phyloP scores from a whole-genome alignment of 1,139 yeast species.

The Geotrichum carabidarum region DNA sequence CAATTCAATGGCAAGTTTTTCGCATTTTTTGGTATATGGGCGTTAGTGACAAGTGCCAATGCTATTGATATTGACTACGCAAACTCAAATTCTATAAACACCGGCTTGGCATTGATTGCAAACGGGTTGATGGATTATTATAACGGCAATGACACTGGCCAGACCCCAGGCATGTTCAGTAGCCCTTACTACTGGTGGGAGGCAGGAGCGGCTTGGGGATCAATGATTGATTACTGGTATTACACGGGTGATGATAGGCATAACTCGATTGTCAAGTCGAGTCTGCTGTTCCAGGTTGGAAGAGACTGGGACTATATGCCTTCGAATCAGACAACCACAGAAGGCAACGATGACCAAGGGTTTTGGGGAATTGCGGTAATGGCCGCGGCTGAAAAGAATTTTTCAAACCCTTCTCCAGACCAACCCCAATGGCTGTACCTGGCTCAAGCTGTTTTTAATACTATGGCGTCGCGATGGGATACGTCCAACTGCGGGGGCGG shows the following conservation, averaged over 20 bases:
- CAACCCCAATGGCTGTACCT: conserved; percentile 63
- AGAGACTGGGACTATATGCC: conserved; percentile 69
- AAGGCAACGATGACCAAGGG: conserved; percentile 91
- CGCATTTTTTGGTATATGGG: too few relatives aligned
- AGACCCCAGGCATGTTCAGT: conserved; percentile 71
- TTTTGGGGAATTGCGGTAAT: conserved; percentile 84
- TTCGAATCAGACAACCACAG: conserved; percentile 64
- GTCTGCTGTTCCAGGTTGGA: conserved; percentile 64
- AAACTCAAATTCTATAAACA: conserved; percentile 27
- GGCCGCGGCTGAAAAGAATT: conserved; percentile 78
- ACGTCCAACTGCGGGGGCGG: conserved; percentile 71
- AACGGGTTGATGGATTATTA: conserved; percentile 69
- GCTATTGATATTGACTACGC: conserved; percentile 24
- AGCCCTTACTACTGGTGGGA: conserved; percentile 91
- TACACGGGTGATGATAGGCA: conserved; percentile 60
- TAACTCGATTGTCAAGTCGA: conserved; percentile 50
- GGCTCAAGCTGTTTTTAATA: conserved; percentile 79
- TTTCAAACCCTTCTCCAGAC: conserved; percentile 53
- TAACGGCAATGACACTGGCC: conserved; percentile 48
- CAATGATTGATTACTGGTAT: conserved; percentile 61
- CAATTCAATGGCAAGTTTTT: too few relatives aligned
- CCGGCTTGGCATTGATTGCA: conserved; percentile 52
- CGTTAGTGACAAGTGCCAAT: background rate
- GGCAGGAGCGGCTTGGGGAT: conserved; percentile 88
- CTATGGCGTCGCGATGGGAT: conserved; percentile 91